Conservation (phyloP, 2,329 filamentous ascomycete genomes). For the Teratosphaeria zuluensis region DNA sequence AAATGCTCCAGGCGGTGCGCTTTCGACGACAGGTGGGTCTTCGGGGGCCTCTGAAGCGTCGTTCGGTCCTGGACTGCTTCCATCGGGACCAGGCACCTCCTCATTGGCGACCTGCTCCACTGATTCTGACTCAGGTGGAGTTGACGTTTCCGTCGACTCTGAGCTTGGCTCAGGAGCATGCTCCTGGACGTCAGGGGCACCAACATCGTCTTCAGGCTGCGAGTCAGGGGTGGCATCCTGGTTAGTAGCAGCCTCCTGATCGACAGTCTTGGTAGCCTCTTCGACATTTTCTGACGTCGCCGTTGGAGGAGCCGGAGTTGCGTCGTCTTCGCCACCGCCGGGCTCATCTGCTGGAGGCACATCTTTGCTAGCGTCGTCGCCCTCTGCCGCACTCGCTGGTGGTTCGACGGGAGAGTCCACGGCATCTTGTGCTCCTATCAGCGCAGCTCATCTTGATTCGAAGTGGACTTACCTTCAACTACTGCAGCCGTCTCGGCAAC, state of each 20-base stretch:
- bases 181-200: not conserved
- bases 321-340: not conserved
- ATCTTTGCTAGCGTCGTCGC: not conserved
- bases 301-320: not conserved
- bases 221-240: not conserved
- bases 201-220: not conserved
- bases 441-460: not conserved
- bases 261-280: not conserved
- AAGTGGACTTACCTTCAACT: not conserved
- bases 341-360: not conserved
- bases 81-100: not conserved
- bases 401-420: not conserved
- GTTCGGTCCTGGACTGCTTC: not conserved
- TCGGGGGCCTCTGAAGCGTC: not conserved
- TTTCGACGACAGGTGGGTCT: not conserved
- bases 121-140: not conserved
- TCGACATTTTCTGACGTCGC: not conserved
- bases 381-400: not conserved
- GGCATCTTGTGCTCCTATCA: not conserved
- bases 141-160: not conserved
- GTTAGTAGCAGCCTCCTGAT: not conserved
- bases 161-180: not conserved
- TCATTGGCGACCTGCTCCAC: not conserved
- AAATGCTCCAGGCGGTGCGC: not conserved
- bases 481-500: not conserved